phyloP scores from a whole-genome alignment of 176 grass and related monocot genomes.

The Echinochloa phyllopogon region DNA sequence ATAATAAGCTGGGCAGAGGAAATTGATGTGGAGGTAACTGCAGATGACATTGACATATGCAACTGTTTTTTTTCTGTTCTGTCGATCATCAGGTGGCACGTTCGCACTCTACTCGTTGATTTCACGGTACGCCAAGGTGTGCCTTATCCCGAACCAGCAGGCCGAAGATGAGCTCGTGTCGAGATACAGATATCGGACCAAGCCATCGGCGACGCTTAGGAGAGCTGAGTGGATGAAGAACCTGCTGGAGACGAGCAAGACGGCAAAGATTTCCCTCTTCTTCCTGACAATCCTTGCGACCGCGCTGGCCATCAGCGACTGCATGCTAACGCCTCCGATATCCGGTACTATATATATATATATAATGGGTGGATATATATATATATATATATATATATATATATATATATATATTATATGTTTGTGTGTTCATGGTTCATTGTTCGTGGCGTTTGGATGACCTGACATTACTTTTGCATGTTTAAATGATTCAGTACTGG shows the following conservation, averaged over 20 bases:
- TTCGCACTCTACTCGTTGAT: conserved; percentile 81
- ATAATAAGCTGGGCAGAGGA: neutral
- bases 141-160: conserved; percentile 68
- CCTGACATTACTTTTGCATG: neutral
- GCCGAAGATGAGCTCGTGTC: conserved; percentile 64
- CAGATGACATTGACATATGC: neutral
- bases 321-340: conserved; percentile 63
- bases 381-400: too few species aligned
- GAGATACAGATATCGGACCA: conserved; percentile 3
- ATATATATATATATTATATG: too few species aligned
- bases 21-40: neutral
- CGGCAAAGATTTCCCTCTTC: conserved; percentile 45
- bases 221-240: conserved; percentile 63
- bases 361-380: too few species aligned
- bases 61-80: neutral
- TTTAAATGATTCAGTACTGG: conserved; percentile 39
- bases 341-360: conserved; percentile 60
- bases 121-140: conserved; percentile 62
- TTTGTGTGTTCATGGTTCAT: neutral
- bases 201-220: conserved; percentile 29
- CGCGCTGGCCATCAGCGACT: conserved; percentile 71
- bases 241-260: conserved; percentile 43
- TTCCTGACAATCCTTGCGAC: conserved; percentile 69
- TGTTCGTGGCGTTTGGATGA: neutral
- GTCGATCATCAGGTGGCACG: conserved; percentile 52